A percentile compares a stretch with the other conserved stretches of the same genome.
phyloP scores from a whole-genome alignment of 1,139 yeast species.

The Blastobotrys proliferans region DNA sequence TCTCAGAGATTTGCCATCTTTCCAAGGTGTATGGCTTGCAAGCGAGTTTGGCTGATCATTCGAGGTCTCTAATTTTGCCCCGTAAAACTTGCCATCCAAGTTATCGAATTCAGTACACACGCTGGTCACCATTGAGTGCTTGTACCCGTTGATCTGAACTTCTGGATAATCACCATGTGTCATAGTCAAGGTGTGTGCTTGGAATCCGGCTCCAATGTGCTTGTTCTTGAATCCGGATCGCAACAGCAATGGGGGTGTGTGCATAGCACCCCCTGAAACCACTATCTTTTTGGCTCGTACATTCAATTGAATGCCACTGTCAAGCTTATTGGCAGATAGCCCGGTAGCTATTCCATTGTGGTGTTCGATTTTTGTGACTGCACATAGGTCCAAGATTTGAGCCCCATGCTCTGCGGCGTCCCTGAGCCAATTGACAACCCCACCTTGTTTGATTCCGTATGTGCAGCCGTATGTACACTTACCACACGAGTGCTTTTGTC shows the following conservation, averaged over 20 bases:
- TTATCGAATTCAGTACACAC: slow-evolving; percentile 51
- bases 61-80: slow-evolving; percentile 52
- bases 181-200: slow-evolving; percentile 50
- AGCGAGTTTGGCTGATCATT: slow-evolving; percentile 46
- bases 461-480: slow-evolving; percentile 53
- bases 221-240: slow-evolving; percentile 52
- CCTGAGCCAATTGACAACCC: slow-evolving; percentile 50
- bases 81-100: slow-evolving; percentile 54
- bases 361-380: slow-evolving; percentile 43
- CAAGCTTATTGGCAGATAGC: slow-evolving; percentile 36
- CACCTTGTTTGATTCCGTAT: slow-evolving; percentile 52
- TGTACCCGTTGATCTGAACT: slow-evolving; percentile 34
- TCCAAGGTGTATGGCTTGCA: slow-evolving; percentile 45
- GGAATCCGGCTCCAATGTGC: slow-evolving; percentile 52
- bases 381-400: slow-evolving; percentile 47
- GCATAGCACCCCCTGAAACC: slow-evolving; percentile 49
- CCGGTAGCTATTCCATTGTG: slow-evolving; percentile 46
- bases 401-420: slow-evolving; percentile 50
- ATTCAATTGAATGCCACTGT: slow-evolving; percentile 36
- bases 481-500: slow-evolving; percentile 50
- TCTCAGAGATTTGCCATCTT: slow-evolving; percentile 38
- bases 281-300: slow-evolving; percentile 50
- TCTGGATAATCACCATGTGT: slow-evolving; percentile 44
- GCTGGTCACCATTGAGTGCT: slow-evolving; percentile 47
- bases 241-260: slow-evolving; percentile 49